Conservation (phyloP, 768 basidiomycete species). For the Amanita pseudoporphyria region DNA sequence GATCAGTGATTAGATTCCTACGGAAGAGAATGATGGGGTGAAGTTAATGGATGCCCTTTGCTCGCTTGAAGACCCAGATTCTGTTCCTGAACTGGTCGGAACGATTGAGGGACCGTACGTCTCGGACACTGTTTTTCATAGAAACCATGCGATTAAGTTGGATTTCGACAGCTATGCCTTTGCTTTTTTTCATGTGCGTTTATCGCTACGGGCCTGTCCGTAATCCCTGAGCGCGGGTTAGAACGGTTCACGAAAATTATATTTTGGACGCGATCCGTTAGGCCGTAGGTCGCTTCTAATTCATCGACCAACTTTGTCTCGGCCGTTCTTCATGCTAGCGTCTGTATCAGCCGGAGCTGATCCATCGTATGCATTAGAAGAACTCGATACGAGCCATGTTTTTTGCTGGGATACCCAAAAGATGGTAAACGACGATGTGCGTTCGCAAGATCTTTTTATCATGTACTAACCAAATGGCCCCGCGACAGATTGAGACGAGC, state of each 20-base stretch:
- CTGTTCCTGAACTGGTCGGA: conserved; percentile 44
- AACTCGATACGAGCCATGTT: conserved; percentile 49
- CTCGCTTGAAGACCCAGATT: conserved; percentile 21
- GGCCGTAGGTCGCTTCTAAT: conserved; percentile 78
- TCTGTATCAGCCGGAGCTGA: conserved; percentile 53
- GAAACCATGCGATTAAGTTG: neutral
- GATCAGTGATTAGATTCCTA: conserved; percentile 34
- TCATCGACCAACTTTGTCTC: conserved; percentile 39
- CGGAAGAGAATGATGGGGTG: conserved; percentile 65
- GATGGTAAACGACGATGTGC: conserved; percentile 9
- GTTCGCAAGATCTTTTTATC: conserved; percentile 1
- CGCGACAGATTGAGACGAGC: neutral
- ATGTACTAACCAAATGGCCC: neutral
- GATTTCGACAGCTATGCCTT: conserved; percentile 62
- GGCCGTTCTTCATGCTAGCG: conserved; percentile 50
- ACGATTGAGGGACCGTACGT: conserved; percentile 77
- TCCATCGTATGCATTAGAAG: conserved; percentile 42
- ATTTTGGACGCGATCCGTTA: conserved; percentile 75
- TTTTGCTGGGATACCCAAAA: conserved; percentile 39
- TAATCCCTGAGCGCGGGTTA: conserved; percentile 14
- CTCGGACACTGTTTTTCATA: neutral
- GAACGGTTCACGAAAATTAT: conserved; percentile 38
- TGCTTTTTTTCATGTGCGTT: conserved; percentile 62
- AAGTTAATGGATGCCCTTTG: conserved; percentile 33
- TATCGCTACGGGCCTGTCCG: neutral